phyloP scores from a whole-genome alignment of 768 basidiomycete genomes.

The Pleurotus djamor region DNA sequence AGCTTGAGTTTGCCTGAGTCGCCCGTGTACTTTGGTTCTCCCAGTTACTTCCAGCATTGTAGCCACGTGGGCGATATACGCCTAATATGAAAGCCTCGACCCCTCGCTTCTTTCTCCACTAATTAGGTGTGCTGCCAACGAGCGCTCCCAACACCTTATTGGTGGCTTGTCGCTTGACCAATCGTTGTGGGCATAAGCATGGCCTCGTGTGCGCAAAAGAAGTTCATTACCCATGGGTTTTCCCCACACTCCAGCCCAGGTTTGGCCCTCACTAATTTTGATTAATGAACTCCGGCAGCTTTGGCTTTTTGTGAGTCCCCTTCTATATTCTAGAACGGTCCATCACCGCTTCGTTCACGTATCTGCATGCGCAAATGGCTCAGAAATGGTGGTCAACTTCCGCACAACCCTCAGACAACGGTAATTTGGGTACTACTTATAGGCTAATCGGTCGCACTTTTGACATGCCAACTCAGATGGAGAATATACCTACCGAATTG shows the following conservation, averaged over 20 bases:
- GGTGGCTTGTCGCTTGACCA: not conserved
- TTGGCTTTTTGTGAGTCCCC: not conserved
- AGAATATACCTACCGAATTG: too few relatives aligned
- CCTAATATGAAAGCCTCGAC: too few relatives aligned
- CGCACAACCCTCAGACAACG: too few relatives aligned
- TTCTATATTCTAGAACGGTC: not conserved
- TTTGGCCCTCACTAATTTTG: not conserved
- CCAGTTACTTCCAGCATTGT: not conserved
- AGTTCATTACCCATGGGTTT: not conserved
- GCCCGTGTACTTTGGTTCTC: not conserved
- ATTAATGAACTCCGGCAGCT: not conserved
- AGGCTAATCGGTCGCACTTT: too few relatives aligned
- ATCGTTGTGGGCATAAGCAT: not conserved
- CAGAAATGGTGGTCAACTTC: too few relatives aligned
- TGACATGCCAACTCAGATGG: too few relatives aligned
- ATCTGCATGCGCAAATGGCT: too few relatives aligned
- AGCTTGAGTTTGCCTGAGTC: not conserved
- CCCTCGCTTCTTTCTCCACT: too few relatives aligned
- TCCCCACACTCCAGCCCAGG: not conserved
- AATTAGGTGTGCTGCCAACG: too few relatives aligned
- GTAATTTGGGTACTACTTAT: too few relatives aligned
- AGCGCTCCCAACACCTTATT: not conserved
- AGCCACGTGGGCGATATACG: not conserved
- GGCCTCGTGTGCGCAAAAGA: not conserved
- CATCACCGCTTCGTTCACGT: not conserved